phyloP scores from a whole-genome alignment of 2,329 filamentous ascomycete species.

The Cladophialophora carrionii region DNA sequence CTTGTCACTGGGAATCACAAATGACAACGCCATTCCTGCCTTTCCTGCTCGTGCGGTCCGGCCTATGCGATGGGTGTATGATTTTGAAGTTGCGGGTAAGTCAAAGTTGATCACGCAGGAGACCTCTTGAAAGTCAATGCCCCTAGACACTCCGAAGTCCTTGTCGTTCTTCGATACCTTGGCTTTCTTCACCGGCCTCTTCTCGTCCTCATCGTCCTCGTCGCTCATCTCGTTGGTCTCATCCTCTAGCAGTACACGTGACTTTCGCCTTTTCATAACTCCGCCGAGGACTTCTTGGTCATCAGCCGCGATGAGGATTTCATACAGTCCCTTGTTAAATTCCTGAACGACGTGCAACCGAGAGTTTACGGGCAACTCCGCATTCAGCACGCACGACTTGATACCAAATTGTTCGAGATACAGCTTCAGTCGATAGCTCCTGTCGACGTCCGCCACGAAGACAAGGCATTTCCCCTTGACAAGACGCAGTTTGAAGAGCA shows the following conservation, averaged over 20 bases:
- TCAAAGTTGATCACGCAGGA: constrained; percentile 96
- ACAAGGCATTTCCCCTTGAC: constrained; percentile 90
- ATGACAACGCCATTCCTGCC: constrained; percentile 92
- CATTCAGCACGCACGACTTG: constrained; percentile 89
- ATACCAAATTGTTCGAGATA: constrained; percentile 98
- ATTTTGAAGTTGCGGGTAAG: constrained; percentile 81
- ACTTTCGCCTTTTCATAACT: constrained; percentile 39
- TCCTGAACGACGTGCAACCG: constrained; percentile 93
- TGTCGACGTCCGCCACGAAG: constrained; percentile 83
- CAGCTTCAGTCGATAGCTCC: constrained; percentile 88
- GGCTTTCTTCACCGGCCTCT: constrained; percentile 61
- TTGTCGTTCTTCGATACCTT: constrained; percentile 73
- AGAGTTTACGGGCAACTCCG: constrained; percentile 89
- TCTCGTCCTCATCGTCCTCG: constrained; percentile 44
- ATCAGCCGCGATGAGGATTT: constrained; percentile 96
- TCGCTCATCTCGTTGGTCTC: constrained; percentile 45
- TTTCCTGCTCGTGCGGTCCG: constrained; percentile 89
- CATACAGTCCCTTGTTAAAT: constrained; percentile 95
- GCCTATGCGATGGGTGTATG: constrained; percentile 96
- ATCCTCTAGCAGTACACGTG: constrained; percentile 35
- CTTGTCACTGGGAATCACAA: constrained; percentile 79
- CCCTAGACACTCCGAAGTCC: constrained; percentile 93
- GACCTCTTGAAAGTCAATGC: constrained; percentile 96
- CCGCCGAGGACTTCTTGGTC: constrained; percentile 80
- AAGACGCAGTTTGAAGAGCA: constrained; percentile 92